Conservation (phyloP, 2,329 filamentous ascomycete species). For the Camillea tinctor region DNA sequence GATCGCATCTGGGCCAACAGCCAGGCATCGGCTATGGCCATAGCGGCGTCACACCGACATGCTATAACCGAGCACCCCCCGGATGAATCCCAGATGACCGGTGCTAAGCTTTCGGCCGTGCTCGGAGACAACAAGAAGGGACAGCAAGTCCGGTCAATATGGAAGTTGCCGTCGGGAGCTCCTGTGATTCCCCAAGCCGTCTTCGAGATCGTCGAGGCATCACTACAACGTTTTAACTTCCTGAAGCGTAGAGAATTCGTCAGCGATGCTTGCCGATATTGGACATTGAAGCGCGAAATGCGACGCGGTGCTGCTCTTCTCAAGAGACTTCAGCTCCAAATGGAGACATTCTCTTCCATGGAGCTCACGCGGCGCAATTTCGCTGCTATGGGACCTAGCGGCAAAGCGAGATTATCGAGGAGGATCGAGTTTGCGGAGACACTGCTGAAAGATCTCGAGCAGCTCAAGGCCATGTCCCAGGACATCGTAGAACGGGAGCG, state of each 20-base stretch:
- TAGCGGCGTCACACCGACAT: constrained; percentile 70
- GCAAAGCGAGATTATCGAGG: constrained; percentile 72
- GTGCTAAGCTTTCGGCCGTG: constrained; percentile 74
- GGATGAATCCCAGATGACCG: constrained; percentile 81
- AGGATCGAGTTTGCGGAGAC: constrained; percentile 85
- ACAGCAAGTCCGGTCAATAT: constrained; percentile 65
- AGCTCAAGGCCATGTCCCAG: constrained; percentile 68
- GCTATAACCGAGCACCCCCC: constrained; percentile 66
- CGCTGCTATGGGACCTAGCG: constrained; percentile 86
- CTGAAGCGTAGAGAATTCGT: constrained; percentile 90
- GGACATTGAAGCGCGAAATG: constrained; percentile 94
- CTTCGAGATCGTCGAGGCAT: constrained; percentile 80
- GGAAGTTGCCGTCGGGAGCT: constrained; percentile 92
- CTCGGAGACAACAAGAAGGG: constrained; percentile 73
- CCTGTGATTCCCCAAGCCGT: constrained; percentile 90
- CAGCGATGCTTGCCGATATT: constrained; percentile 92
- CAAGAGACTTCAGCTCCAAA: constrained; percentile 88
- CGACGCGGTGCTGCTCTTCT: constrained; percentile 86
- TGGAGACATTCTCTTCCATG: constrained; percentile 97
- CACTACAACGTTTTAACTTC: constrained; percentile 75
- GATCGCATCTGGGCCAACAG: constrained; percentile 90
- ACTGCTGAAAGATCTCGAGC: constrained; percentile 73
- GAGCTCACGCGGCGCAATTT: constrained; percentile 95
- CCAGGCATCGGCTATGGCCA: constrained; percentile 75
- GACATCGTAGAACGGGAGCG: constrained; percentile 73